Percentiles rank a stretch among this genome's conserved stretches.
phyloP scores from a whole-genome alignment of 2,329 filamentous ascomycete genomes.

The Penicillium sp. region DNA sequence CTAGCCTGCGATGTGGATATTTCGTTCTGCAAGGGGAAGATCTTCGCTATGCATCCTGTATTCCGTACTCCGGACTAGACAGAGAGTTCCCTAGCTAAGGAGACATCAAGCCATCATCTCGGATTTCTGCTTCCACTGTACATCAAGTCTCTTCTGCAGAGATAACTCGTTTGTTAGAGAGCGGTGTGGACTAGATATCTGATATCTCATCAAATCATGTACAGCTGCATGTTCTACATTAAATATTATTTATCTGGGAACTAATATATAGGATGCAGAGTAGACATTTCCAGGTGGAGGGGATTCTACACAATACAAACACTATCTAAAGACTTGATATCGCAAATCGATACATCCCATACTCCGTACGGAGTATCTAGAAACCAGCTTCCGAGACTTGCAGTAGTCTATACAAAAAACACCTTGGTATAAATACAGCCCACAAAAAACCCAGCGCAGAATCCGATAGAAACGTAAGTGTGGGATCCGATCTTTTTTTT shows the following conservation, averaged over 20 bases:
- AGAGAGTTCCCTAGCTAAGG: background rate
- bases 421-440: conserved; percentile 3
- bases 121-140: background rate
- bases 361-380: background rate
- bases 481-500: conserved; percentile 7
- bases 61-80: background rate
- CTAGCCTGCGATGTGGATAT: background rate
- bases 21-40: conserved; percentile 13
- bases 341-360: conserved; percentile 2
- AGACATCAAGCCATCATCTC: background rate
- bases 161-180: background rate
- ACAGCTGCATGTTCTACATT: conserved; percentile 3
- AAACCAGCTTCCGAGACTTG: conserved; percentile 7
- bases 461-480: background rate
- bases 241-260: background rate
- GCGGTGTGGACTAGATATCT: background rate
- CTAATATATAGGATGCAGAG: background rate
- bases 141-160: background rate
- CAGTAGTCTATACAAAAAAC: conserved; percentile 1
- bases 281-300: background rate
- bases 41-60: background rate
- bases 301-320: conserved; percentile 1
- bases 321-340: background rate
- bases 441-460: background rate
- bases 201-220: background rate